Evolutionary conservation across 768 basidiomycete genomes (phyloP), one percentile per base, ranked within the genome.

Genomic region (Boletus insuetus): DNA sequence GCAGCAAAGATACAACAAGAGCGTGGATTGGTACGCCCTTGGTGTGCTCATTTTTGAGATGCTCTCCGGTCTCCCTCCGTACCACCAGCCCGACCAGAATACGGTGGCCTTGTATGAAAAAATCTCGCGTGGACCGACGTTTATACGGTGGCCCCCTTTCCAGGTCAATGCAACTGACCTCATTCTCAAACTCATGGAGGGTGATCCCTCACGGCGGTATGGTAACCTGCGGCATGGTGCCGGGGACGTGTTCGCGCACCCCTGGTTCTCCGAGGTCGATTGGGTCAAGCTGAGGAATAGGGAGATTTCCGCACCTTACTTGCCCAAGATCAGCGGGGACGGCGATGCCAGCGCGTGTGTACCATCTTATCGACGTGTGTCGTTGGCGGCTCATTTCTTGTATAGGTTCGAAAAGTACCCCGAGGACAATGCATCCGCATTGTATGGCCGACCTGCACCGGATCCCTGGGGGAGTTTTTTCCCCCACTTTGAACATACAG

Each of bases 21-120:
- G 87, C 54, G 96, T 98, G 3, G 97, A 99, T 68, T 99, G 95
- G 95, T 99, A 98, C 75, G 96, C 97, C 1, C 82, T 98, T 49
- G 97, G 97, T 48, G 92, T 99, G 51, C 85, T 99, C 57, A 89
- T 95, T 53, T 99, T 90, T 69, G 97, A 99, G 73, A 98, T 98
- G 95, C 82, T 99, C 42, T 94, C 91, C 0, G 97, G 97, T 9
- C 86, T 89, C 26, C 93, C 95, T 26, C 97, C 97, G 0, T 98
- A 94, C 77, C 95, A 97, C 73, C 88, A 91, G 69, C 77, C 82
- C 24, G 91, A 93, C 67, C 83, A 78, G 45, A 91, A 93, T 65
- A 95, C 91, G 20, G 83, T 95, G 64, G 76, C 83, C 42, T 81
- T 98, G 40, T 98, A 99, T 72, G 93, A 97, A 71, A 90, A 90